phyloP scores from a whole-genome alignment of 345 rosid species.

The Eucalyptus paniculata region DNA sequence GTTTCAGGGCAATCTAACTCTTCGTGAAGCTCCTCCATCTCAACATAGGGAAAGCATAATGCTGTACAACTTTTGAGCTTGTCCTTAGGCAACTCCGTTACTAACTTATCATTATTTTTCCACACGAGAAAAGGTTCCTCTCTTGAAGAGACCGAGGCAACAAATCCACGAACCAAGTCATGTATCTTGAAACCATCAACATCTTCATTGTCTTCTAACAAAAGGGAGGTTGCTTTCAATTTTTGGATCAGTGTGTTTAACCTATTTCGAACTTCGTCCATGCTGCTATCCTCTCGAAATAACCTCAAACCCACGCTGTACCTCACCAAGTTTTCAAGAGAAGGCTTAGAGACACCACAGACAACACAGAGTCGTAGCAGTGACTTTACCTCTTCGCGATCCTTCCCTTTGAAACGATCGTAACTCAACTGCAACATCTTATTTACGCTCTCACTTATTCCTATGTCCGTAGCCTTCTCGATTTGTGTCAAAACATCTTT shows the following conservation, averaged over 20 bases:
- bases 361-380: not conserved
- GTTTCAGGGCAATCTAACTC: no score
- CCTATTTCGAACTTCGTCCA: not conserved
- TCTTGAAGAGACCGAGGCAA: rapidly evolving
- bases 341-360: not conserved
- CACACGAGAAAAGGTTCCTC: no score
- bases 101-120: rapidly evolving
- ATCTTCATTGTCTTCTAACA: rapidly evolving
- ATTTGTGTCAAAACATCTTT: not conserved
- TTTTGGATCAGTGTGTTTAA: rapidly evolving
- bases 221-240: rapidly evolving
- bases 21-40: rapidly evolving
- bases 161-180: no score
- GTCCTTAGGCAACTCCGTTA: rapidly evolving
- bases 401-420: rapidly evolving
- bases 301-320: rapidly evolving
- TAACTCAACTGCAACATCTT: not conserved
- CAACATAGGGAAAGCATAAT: rapidly evolving
- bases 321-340: not conserved
- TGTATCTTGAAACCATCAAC: no score
- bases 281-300: rapidly evolving
- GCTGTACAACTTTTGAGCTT: no score
- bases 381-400: rapidly evolving
- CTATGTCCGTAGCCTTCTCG: rapidly evolving
- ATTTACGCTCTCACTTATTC: rapidly evolving